Evolutionary conservation across 2,329 filamentous ascomycete genomes (phyloP).

Genomic region (Alternaria tenuissima): DNA sequence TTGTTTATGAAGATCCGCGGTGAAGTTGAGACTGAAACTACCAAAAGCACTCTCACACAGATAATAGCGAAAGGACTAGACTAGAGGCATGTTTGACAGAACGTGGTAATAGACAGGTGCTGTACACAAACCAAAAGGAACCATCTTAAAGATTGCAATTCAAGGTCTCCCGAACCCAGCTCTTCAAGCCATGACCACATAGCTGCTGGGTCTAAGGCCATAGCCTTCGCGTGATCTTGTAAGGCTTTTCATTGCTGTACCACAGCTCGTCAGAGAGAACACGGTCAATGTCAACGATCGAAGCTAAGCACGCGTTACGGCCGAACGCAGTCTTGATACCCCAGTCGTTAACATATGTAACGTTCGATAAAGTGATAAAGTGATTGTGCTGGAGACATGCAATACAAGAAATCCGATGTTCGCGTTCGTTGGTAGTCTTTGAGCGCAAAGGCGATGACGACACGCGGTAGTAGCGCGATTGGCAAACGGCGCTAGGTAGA

Average conservation of each 20-base stretch:
- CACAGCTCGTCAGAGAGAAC: not conserved
- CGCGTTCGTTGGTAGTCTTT: not conserved
- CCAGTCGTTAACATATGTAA: not conserved
- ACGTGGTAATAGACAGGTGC: not conserved
- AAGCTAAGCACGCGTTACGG: not conserved
- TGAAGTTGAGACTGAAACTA: not conserved
- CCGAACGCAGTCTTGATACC: not conserved
- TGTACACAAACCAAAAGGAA: too few relatives aligned
- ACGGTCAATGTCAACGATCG: not conserved
- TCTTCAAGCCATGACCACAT: not conserved
- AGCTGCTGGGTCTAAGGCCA: not conserved
- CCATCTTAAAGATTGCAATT: not conserved
- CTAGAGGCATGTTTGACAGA: rapidly evolving
- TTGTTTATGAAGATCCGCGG: not conserved
- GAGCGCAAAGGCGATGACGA: not conserved
- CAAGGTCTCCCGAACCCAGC: not conserved
- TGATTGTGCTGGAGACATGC: not conserved
- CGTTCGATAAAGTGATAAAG: not conserved
- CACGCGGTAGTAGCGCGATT: not conserved
- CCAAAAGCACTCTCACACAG: not conserved
- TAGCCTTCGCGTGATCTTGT: not conserved
- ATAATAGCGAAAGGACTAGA: not conserved
- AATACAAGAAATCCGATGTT: not conserved
- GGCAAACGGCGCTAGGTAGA: not conserved
- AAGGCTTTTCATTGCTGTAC: not conserved